Evolutionary conservation across 192 early-diverging fungal genomes (phyloP), one percentile per base, ranked within the genome.

Genomic region (Gamsiella multidivaricata): DNA sequence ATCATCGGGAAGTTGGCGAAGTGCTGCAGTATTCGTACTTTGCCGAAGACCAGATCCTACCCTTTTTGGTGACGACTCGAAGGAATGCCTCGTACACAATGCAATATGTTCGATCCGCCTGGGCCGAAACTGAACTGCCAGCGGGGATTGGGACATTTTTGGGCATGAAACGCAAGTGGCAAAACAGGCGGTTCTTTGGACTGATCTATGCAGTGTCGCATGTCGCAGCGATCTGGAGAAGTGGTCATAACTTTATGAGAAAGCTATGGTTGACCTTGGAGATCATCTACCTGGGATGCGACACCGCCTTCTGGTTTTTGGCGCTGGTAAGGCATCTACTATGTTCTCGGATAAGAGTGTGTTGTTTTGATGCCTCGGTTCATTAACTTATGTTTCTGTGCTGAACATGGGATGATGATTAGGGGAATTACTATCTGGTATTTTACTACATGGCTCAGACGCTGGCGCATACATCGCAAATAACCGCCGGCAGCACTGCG

Each of bases 91-190:
- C 56, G 22, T 54, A 78, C 31, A 78, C 74, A 11, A 78, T 78
- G 74, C 74, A 78, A 26, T 78, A 69, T 18, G 74, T 78, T 15
- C 58, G 60, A 7, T 78, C 74, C 12, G 74, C 74, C 12, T 78
- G 74, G 74, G 74, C 74, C 2, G 74, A 78, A 18, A 78, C 74
- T 2, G 74, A 78, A 28, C 51, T 78, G 12, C 74, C 74, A 22
- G 61, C 47, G 29, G 66, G 65, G 1, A 59, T 78, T 26, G 74
- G 74, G 12, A 52, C 54, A n/a, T 78, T 78, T 25, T 31, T 78
- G 60, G 74, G 74, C 10, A 68, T 78, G 74, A 78, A 78, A n/a
- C 74, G 74, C 5, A 78, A 78, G 36, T 78, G 74, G 74, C 74
- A 78, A 39, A 78, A 78, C 31, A 43, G 74, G 5, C 52, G 74